phyloP scores from a whole-genome alignment of 2,329 filamentous ascomycete species.

The Daldinia sp. region DNA sequence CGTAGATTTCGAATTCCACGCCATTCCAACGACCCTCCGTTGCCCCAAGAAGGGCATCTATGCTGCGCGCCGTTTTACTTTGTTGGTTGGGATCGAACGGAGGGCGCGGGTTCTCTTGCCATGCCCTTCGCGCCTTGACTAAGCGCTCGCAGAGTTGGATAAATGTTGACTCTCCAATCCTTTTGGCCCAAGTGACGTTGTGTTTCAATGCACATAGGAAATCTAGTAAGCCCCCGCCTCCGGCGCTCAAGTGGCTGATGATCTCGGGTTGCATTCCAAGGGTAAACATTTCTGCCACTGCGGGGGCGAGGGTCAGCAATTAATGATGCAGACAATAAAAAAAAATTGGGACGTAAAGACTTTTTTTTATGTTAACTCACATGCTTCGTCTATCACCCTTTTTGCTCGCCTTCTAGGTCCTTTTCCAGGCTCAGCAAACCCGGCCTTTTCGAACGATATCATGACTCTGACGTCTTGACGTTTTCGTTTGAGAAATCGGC shows the following conservation, averaged over 20 bases:
- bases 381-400: neutral
- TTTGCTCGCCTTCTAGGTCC: neutral
- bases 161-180: conserved; percentile 3
- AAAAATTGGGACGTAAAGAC: neutral
- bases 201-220: neutral
- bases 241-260: neutral
- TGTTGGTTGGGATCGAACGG: conserved; percentile 14
- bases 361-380: neutral
- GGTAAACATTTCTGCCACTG: neutral
- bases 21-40: neutral
- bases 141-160: conserved; percentile 11
- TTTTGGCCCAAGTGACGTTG: neutral
- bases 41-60: conserved; percentile 16
- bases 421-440: neutral
- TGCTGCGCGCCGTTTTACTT: conserved; percentile 6
- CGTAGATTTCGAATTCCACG: neutral
- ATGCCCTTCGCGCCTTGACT: conserved; percentile 12
- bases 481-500: neutral
- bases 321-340: neutral
- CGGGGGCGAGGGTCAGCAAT: neutral
- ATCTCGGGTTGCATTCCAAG: neutral
- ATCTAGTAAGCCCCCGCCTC: neutral
- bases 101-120: conserved; percentile 5
- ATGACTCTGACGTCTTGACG: neutral
- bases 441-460: neutral